Evolutionary conservation across 2,329 filamentous ascomycete genomes (phyloP), one percentile per base, ranked within the genome.

Genomic region (Beauveria brongniartii): DNA sequence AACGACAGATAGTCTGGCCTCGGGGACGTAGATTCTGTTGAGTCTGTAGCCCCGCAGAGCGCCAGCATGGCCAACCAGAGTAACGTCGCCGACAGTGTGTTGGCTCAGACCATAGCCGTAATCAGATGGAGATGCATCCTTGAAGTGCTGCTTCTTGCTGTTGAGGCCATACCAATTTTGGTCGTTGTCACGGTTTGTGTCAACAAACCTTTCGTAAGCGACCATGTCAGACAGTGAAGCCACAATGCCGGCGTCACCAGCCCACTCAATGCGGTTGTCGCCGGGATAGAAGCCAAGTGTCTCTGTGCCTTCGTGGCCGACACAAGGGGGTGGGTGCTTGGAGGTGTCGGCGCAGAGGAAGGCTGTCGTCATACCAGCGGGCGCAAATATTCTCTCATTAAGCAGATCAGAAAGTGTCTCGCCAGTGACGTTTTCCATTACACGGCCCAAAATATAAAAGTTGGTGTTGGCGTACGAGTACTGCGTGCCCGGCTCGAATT

Each of bases 161-260:
- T 63, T 63, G 44, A 47, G 44, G 18, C 44, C 62, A 53, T 77
- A 78, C 63, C 71, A 67, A 63, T 72, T 74, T 5, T 71, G 24
- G 5, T 62, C 48, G 41, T 76, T 72, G 7, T 65, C 62, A 51
- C 65, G 68, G 4, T 67, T 67, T 40, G 61, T 63, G 56, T 78
- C 69, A 16, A 79, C 64, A 63, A 72, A 74, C 62, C 72, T 69
- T 63, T 79, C 77, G 61, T 77, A 79, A 0, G 74, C 74, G 55
- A 78, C 70, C 77, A 79, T 78, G 63, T 79, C 77, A n/a, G 67
- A 65, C 3, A 78, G 70, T 6, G 75, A 74, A 54, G 75, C 76
- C 3, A 73, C 74, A 14, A 78, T 66, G 8, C 77, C 77, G 6
- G 77, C 77, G 67, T 78, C 77, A 3, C 75, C 77, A 20, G 75